Conservation (phyloP, 2,329 filamentous ascomycete genomes). For the Diaporthe sp. region DNA sequence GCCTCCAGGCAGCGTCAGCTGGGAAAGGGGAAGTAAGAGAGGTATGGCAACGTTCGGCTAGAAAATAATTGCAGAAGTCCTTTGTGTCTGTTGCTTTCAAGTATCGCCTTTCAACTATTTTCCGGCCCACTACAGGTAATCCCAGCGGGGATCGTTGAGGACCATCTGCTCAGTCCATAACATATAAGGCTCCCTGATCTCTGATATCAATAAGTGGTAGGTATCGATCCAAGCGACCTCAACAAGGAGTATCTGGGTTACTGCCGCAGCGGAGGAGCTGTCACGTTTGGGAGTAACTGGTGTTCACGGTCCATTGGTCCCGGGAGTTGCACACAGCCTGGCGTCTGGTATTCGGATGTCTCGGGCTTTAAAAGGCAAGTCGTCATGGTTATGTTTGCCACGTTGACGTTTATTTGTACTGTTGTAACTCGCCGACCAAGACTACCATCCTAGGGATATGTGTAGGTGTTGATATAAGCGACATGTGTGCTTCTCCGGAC, state of each 20-base stretch:
- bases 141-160: not conserved
- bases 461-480: not conserved
- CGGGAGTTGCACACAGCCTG: not conserved
- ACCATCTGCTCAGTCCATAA: not conserved
- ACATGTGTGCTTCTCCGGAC: too few relatives aligned
- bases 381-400: not conserved
- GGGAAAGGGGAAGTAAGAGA: not conserved
- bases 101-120: too few relatives aligned
- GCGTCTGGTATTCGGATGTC: not conserved
- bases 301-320: too few relatives aligned
- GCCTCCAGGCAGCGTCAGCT: not conserved
- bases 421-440: not conserved
- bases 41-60: not conserved
- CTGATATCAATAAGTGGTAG: not conserved
- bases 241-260: not conserved
- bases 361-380: too few relatives aligned
- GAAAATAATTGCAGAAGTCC: too few relatives aligned
- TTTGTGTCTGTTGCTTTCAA: not conserved
- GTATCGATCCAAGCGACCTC: not conserved
- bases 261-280: not conserved
- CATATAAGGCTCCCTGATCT: not conserved
- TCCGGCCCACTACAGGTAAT: too few relatives aligned
- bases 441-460: not conserved
- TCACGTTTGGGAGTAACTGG: too few relatives aligned
- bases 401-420: not conserved